Conservation (phyloP, 208 protist species). For the Crithidia acanthocephali region DNA sequence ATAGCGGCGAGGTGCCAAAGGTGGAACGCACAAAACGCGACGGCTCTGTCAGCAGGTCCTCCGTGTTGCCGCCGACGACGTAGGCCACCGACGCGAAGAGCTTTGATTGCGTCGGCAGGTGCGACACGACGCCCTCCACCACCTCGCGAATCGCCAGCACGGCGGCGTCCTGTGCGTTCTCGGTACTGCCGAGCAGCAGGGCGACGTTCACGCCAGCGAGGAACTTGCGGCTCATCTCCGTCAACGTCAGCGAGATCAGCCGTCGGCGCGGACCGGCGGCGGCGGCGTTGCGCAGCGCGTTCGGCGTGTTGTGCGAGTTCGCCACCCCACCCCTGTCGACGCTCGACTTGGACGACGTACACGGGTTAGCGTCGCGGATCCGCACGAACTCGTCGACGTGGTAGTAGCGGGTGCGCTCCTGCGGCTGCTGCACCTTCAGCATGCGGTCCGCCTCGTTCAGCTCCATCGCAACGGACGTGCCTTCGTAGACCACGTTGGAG, state of each 20-base stretch:
- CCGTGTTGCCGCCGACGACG: conserved; percentile 44
- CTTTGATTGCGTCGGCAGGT: conserved; percentile 39
- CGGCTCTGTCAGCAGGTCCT: conserved; percentile 46
- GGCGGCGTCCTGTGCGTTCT: conserved; percentile 32
- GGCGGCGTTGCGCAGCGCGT: conserved; percentile 3
- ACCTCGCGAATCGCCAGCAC: conserved; percentile 45
- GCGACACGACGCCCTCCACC: conserved; percentile 41
- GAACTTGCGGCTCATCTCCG: conserved; percentile 55
- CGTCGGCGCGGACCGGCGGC: conserved; percentile 8
- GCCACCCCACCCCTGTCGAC: not conserved
- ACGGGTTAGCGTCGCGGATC: conserved; percentile 22
- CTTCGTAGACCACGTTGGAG: conserved; percentile 4
- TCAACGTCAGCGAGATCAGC: conserved; percentile 51
- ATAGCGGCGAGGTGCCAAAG: conserved; percentile 40
- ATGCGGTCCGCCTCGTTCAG: conserved; percentile 18
- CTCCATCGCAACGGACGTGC: conserved; percentile 18
- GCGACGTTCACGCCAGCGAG: conserved; percentile 63
- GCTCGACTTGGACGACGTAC: not conserved
- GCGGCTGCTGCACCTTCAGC: conserved; percentile 47
- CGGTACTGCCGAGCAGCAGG: conserved; percentile 52
- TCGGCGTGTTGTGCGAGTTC: conserved; percentile 3
- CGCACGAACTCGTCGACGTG: conserved; percentile 67
- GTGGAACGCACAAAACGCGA: conserved; percentile 29
- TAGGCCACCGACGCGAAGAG: conserved; percentile 52
- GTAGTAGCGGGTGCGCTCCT: conserved; percentile 52